A percentile compares a stretch with the other conserved stretches of the same genome.
These are phyloP conservation scores for Kuraishia borneana DNA, from an alignment of 805 yeast genomes.

Conservation along the genomic window DNA sequence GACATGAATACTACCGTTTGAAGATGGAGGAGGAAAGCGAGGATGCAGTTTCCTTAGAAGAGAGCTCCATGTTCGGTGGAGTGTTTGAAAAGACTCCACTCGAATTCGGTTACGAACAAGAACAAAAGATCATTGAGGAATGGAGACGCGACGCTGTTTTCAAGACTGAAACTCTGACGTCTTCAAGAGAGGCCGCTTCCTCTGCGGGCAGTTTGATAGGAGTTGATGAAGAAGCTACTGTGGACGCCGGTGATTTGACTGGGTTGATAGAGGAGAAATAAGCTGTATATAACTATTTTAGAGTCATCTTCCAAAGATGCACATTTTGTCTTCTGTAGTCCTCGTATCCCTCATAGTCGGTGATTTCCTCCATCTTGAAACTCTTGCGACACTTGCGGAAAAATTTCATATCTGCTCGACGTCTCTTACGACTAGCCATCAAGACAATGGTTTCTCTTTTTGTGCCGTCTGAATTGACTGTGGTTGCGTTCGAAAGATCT, in stretches of 20 bases:
- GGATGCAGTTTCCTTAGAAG: conserved; percentile 64
- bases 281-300: conserved; percentile 12
- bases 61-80: conserved; percentile 78
- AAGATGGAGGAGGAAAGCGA: conserved; percentile 79
- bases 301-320: conserved; percentile 25
- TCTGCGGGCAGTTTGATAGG: conserved; percentile 10
- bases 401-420: conserved; percentile 23
- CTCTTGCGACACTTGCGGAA: conserved; percentile 19
- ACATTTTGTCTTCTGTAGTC: conserved; percentile 27
- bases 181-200: conserved; percentile 19
- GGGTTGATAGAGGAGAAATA: conserved; percentile 13
- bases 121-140: conserved; percentile 55
- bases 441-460: conserved; percentile 25
- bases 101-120: conserved; percentile 59
- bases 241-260: conserved; percentile 2
- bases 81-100: conserved; percentile 50
- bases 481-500: conserved; percentile 20
- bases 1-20: conserved; percentile 78
- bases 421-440: conserved; percentile 43
- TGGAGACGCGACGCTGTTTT: conserved; percentile 68
- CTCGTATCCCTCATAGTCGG: conserved; percentile 21
- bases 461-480: background rate
- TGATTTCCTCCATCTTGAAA: conserved; percentile 19
- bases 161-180: conserved; percentile 44
- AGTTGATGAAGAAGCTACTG: conserved; percentile 13